phyloP scores from a whole-genome alignment of 805 yeast genomes.

The Zygosaccharomyces rouxii region DNA sequence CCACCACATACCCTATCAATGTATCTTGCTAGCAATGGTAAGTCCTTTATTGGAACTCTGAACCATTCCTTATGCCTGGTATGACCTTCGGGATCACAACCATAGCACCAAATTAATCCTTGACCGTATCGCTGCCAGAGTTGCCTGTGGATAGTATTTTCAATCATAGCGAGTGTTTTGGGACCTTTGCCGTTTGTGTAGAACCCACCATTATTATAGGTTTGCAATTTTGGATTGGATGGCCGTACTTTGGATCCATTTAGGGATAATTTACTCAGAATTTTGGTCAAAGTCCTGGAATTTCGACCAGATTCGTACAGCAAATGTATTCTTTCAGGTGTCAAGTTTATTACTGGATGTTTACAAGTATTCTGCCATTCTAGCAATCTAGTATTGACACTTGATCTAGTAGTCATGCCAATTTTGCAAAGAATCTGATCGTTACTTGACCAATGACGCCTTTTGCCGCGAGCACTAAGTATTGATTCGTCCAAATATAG shows the following conservation, averaged over 20 bases:
- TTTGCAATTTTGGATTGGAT: constrained; percentile 2
- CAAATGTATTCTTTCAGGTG: constrained; percentile 22
- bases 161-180: constrained; percentile 18
- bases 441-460: constrained; percentile 18
- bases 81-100: constrained; percentile 22
- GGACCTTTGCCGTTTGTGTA: constrained; percentile 18
- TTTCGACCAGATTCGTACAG: background rate
- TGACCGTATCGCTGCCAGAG: constrained; percentile 32
- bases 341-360: constrained; percentile 25
- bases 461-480: constrained; percentile 4
- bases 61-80: constrained; percentile 31
- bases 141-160: constrained; percentile 22
- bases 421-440: constrained; percentile 28
- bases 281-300: constrained; percentile 5
- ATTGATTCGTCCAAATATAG: constrained; percentile 23
- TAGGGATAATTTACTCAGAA: constrained; percentile 15
- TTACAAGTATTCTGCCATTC: constrained; percentile 31
- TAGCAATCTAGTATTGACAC: constrained; percentile 24
- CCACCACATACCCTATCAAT: constrained; percentile 8
- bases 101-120: constrained; percentile 29
- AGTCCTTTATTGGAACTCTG: constrained; percentile 23
- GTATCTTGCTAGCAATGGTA: constrained; percentile 12
- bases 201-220: constrained; percentile 28
- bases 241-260: background rate
- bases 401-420: constrained; percentile 30